These are phyloP conservation scores for Macrophomina phaseolina DNA, from an alignment of 2,329 filamentous ascomycete species.

Conservation along the genomic window DNA sequence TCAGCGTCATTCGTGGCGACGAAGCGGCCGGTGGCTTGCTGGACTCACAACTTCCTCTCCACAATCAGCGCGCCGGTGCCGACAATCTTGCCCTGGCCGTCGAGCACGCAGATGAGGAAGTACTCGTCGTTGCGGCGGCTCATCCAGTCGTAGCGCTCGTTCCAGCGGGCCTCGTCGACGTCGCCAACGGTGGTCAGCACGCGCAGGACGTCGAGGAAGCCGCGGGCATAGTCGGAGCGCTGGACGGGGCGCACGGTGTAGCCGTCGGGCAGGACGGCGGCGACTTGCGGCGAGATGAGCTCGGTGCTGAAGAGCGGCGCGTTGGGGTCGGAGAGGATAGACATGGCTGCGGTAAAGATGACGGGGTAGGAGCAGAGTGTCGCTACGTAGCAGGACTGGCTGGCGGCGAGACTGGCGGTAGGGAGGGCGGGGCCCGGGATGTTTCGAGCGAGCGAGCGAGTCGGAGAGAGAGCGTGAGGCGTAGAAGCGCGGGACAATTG, in stretches of 20 bases:
- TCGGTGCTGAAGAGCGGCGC: slow-evolving; percentile 74
- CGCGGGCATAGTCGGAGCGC: slow-evolving; percentile 75
- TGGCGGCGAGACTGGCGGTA: not conserved
- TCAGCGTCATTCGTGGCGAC: too few relatives aligned
- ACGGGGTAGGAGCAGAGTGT: not conserved
- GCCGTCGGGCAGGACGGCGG: slow-evolving; percentile 73
- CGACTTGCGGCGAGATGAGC: slow-evolving; percentile 79
- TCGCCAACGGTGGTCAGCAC: slow-evolving; percentile 94
- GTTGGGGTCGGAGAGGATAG: slow-evolving; percentile 35
- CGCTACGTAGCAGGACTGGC: not conserved
- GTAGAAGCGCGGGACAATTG: not conserved
- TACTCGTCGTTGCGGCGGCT: slow-evolving; percentile 75
- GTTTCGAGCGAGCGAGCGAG: slow-evolving; percentile 1
- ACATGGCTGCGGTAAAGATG: not conserved
- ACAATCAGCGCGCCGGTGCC: slow-evolving; percentile 89
- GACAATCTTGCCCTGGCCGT: slow-evolving; percentile 74
- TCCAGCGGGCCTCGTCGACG: slow-evolving; percentile 73
- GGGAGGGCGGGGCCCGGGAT: slow-evolving; percentile 6
- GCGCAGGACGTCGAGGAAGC: slow-evolving; percentile 89
- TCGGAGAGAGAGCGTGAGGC: not conserved
- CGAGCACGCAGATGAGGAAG: slow-evolving; percentile 84
- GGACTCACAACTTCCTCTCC: slow-evolving; percentile 81
- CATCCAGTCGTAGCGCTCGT: slow-evolving; percentile 84
- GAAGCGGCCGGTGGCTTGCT: too few relatives aligned
- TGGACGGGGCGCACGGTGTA: slow-evolving; percentile 84